Base-by-base conservation (phyloP, 805 yeast genomes). In the Saccharomycopsis babjevae region DNA sequence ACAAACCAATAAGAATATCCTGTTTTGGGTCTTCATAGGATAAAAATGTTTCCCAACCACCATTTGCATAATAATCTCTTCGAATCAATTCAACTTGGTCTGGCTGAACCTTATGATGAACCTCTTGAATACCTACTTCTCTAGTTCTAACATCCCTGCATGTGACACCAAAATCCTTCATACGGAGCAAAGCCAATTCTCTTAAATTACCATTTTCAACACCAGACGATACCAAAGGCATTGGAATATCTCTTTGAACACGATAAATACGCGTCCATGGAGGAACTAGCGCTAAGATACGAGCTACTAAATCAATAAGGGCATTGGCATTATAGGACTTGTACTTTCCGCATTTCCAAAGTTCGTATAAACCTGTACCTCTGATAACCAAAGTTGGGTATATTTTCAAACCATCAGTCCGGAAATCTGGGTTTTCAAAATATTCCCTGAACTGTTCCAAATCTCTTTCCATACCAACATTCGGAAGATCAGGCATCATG, bases 401-500 rank as follows among this genome's bases (percentile, higher is more conserved):
- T 57, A 94, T 80, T 72, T 94, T 94, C 65, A 94, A 79, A 42
- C 99, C 99, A 71, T 94, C 99, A 1, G 99, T 94, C 73, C 99
- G 82, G 74, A 94, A 94, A 34, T 84, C 96, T 1, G 99, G 99
- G 72, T 89, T 94, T 68, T 93, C 98, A 71, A 94, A 94, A 76
- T 94, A 94, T 72, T 94, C 99, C 69, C 86, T 83, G 71, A 94
- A 94, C 75, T 94, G 99, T 69, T 91, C 97, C 62, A 93, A 76
- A 72, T 94, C 99, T 72, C 99, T 83, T 74, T 94, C 99, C 96
- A 93, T 89, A 20, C 98, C 99, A 62, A 94, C 97, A 69, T 94
- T 94, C 18, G 99, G 99, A 68, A 94, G 79, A 77, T 94, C 99
- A 16, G 99, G 99, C 99, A 94, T 94, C 99, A 94, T 94, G 75